Conservation (phyloP, 2,329 filamentous ascomycete genomes). For the Diatrype stigma region DNA sequence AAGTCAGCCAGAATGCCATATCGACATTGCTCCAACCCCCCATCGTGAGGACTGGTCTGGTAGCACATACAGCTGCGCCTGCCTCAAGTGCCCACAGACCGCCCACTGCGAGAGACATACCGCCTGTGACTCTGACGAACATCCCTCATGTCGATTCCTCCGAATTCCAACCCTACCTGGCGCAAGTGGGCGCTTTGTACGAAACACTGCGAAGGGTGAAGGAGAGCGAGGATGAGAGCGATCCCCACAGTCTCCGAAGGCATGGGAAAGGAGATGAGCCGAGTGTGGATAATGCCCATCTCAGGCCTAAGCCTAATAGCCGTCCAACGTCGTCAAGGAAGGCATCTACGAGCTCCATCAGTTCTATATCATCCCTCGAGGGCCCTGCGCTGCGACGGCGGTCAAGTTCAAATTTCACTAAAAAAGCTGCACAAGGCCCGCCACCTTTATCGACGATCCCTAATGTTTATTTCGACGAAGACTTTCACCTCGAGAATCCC, state of each 20-base stretch:
- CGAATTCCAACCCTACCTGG: slow-evolving; percentile 79
- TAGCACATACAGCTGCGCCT: slow-evolving; percentile 71
- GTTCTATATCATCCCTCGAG: slow-evolving; percentile 48
- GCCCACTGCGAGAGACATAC: slow-evolving; percentile 84
- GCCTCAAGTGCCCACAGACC: slow-evolving; percentile 70
- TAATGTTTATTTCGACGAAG: slow-evolving; percentile 87
- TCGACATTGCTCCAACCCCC: slow-evolving; percentile 89
- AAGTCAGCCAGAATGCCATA: slow-evolving; percentile 89
- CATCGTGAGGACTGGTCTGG: slow-evolving; percentile 81
- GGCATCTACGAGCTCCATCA: slow-evolving; percentile 41
- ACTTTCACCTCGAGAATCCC: slow-evolving; percentile 93
- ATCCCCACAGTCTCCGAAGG: slow-evolving; percentile 35
- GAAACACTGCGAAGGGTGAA: slow-evolving; percentile 84
- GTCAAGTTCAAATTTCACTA: slow-evolving; percentile 45
- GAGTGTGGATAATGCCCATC: slow-evolving; percentile 37
- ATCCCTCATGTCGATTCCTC: slow-evolving; percentile 75
- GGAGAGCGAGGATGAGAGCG: slow-evolving; percentile 65
- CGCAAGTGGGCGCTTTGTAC: slow-evolving; percentile 81
- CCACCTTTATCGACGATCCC: slow-evolving; percentile 91
- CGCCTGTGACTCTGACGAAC: slow-evolving; percentile 86
- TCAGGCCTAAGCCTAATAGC: slow-evolving; percentile 45
- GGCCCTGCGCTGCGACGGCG: slow-evolving; percentile 38
- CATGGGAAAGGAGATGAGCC: slow-evolving; percentile 40
- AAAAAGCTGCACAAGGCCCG: slow-evolving; percentile 64
- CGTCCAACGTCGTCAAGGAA: slow-evolving; percentile 36